Base-by-base conservation (phyloP, 2,329 filamentous ascomycete species). In the Fusarium pseudograminearum region DNA sequence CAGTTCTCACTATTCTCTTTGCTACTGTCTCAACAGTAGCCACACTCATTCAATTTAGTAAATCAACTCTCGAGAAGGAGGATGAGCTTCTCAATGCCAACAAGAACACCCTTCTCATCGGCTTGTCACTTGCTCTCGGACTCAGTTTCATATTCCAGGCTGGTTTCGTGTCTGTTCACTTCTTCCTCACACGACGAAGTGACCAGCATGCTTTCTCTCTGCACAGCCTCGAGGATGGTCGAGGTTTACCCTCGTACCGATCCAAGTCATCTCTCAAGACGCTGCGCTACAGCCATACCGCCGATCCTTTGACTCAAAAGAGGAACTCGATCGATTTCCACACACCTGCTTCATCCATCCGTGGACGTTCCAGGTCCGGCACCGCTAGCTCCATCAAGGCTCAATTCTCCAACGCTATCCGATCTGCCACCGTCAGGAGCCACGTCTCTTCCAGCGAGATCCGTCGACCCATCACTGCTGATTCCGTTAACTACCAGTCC, bases 341-440 rank as follows among this genome's bases (percentile, higher is more conserved):
- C 36, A 83, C 79, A 11, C 83, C 83, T 5, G 82, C 83, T 0
- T 79, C 80, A 7, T 85, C 85, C 3, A 82, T 81, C 45, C 67
- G 72, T 20, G 65, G 67, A 48, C 73, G 73, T 45, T 72, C 74
- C 18, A 67, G 68, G 30, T 65, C 67, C 24, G 70, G 72, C 10
- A 75, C 74, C 4, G 67, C 74, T 36, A 71, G 60, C 47, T 74
- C 72, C 26, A 73, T 80, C 36, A 74, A 70, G 77, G 79, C 69
- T 79, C 84, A 67, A 75, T 80, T 70, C 82, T 86, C 56, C 73
- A 81, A 59, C 75, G 83, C 40, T 78, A 85, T 73, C 82, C 85
- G 86, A 7, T 87, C 89, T 8, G 84, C 86, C 45, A 83, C 84
- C 3, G 90, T 88, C 40, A 86, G 81, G 75, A 87, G 86, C 4